These are phyloP conservation scores for Mycena chlorophos DNA, from an alignment of 768 basidiomycete genomes.

Conservation along the genomic window DNA sequence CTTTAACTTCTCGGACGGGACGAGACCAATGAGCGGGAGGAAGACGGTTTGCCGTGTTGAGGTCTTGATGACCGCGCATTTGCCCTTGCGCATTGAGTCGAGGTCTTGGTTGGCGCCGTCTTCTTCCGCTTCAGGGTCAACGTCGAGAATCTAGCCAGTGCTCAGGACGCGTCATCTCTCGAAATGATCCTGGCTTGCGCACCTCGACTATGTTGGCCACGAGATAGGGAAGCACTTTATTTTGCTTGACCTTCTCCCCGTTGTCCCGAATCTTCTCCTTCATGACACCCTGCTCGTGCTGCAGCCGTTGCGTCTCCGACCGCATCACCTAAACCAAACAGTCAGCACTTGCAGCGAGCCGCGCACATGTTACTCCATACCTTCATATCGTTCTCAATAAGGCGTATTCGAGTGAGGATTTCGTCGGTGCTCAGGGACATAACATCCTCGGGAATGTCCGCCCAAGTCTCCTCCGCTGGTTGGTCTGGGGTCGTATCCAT, in stretches of 20 bases:
- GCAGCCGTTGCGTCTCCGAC: slow-evolving; percentile 86
- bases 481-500: slow-evolving; percentile 81
- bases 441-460: slow-evolving; percentile 90
- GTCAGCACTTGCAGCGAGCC: slow-evolving; percentile 3
- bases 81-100: slow-evolving; percentile 94
- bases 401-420: slow-evolving; percentile 81
- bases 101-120: slow-evolving; percentile 95
- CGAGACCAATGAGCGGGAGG: slow-evolving; percentile 95
- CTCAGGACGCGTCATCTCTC: slow-evolving; percentile 1
- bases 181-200: slow-evolving; percentile 23
- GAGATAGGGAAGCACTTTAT: slow-evolving; percentile 96
- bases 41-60: slow-evolving; percentile 98
- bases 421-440: slow-evolving; percentile 78
- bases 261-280: slow-evolving; percentile 99
- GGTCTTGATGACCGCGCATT: slow-evolving; percentile 99
- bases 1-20: slow-evolving; percentile 85
- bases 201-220: slow-evolving; percentile 98
- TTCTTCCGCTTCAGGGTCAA: slow-evolving; percentile 91
- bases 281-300: slow-evolving; percentile 95
- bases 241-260: slow-evolving; percentile 98
- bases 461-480: slow-evolving; percentile 77
- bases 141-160: slow-evolving; percentile 75
- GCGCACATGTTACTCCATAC: slow-evolving; percentile 37
- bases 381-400: slow-evolving; percentile 98
- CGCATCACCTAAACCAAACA: slow-evolving; percentile 79